Percentiles rank a stretch among this genome's conserved stretches.
These are phyloP conservation scores for Erysimum pusillum DNA, from an alignment of 441 rosid species.

Conservation along the genomic window DNA sequence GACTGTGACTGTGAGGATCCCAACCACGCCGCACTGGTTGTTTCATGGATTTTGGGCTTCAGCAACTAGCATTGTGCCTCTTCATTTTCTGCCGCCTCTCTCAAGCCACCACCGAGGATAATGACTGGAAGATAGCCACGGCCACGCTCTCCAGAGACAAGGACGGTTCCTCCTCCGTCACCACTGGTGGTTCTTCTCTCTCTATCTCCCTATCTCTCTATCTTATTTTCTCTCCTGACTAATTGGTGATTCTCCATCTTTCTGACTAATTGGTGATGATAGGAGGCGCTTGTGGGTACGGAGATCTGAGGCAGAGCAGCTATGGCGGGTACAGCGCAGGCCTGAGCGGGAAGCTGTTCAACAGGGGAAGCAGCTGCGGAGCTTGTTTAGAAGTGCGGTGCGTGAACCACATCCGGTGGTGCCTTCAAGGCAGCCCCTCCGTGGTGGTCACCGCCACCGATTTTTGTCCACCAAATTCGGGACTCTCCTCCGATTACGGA, in stretches of 20 bases:
- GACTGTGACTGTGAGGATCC: constrained; percentile 40
- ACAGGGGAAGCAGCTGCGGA: constrained; percentile 85
- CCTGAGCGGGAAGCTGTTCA: constrained; percentile 78
- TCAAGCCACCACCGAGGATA: constrained; percentile 47
- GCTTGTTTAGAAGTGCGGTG: constrained; percentile 91
- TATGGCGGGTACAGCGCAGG: constrained; percentile 83
- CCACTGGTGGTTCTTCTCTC: constrained; percentile 55
- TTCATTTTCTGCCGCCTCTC: constrained; percentile 51
- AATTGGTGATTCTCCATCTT: constrained; percentile 10
- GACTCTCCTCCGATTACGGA: constrained; percentile 81
- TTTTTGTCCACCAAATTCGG: constrained; percentile 92
- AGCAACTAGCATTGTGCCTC: constrained; percentile 48
- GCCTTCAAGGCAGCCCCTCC: constrained; percentile 85
- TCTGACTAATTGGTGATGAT: constrained; percentile 30
- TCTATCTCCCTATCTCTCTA: background rate
- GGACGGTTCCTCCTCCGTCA: constrained; percentile 63
- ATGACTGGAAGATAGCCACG: constrained; percentile 78
- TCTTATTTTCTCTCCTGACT: constrained; percentile 12
- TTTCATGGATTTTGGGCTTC: constrained; percentile 47
- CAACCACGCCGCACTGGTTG: constrained; percentile 19
- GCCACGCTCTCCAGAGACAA: constrained; percentile 73
- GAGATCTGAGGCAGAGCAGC: constrained; percentile 73
- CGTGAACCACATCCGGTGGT: constrained; percentile 87
- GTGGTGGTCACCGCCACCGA: constrained; percentile 88
- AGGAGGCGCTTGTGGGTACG: constrained; percentile 95